phyloP scores from a whole-genome alignment of 306 rosid species.

The Corylus americana region DNA sequence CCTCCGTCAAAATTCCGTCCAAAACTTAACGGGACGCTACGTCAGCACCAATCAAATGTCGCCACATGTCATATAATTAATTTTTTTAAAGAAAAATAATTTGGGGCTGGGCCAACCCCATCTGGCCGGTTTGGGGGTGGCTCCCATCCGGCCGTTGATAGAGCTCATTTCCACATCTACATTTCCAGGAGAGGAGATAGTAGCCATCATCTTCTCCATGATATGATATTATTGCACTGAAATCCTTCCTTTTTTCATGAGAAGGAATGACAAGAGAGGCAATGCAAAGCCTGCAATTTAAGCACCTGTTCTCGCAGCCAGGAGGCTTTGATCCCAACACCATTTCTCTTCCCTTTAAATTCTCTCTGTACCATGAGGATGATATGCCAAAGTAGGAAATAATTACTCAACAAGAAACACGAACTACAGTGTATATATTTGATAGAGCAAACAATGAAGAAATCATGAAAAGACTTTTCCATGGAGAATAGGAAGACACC shows the following conservation, averaged over 20 bases:
- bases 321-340: slow-evolving; percentile 93
- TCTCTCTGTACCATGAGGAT: slow-evolving; percentile 6
- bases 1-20: too few relatives aligned
- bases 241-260: slow-evolving; percentile 37
- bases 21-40: too few relatives aligned
- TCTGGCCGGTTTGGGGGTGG: too few relatives aligned
- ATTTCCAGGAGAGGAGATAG: slow-evolving; percentile 86
- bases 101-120: too few relatives aligned
- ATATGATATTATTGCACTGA: slow-evolving; percentile 16
- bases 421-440: too few relatives aligned
- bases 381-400: not conserved
- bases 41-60: too few relatives aligned
- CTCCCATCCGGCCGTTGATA: slow-evolving; percentile 36
- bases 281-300: slow-evolving; percentile 77
- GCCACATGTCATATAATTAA: too few relatives aligned
- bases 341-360: slow-evolving; percentile 33
- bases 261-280: slow-evolving; percentile 71
- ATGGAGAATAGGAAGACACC: too few relatives aligned
- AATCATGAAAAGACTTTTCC: too few relatives aligned
- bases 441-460: too few relatives aligned
- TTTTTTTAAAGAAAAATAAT: too few relatives aligned
- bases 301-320: slow-evolving; percentile 67
- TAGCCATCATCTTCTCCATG: slow-evolving; percentile 61
- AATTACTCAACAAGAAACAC: too few relatives aligned
- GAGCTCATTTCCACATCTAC: slow-evolving; percentile 75